Percentiles rank a stretch among this genome's conserved stretches.
phyloP scores from a whole-genome alignment of 2,329 filamentous ascomycete species.

The Fusarium burgessii region DNA sequence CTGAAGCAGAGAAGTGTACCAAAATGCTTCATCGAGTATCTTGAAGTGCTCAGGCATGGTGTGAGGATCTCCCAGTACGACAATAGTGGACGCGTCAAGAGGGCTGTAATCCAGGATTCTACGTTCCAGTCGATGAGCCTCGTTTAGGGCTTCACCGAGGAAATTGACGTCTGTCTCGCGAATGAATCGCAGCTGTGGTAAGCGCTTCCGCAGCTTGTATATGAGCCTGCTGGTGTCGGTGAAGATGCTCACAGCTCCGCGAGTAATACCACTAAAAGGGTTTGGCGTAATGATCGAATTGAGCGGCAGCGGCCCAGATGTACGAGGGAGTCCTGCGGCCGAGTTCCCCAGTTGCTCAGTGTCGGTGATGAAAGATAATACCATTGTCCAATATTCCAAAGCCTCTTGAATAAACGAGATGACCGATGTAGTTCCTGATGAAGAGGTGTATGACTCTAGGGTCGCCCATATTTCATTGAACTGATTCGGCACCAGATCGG shows the following conservation, averaged over 20 bases:
- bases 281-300: not conserved
- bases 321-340: not conserved
- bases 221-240: slow-evolving; percentile 1
- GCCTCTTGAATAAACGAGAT: not conserved
- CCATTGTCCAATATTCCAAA: slow-evolving; percentile 2
- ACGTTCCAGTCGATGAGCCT: not conserved
- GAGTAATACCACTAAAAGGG: slow-evolving; percentile 4
- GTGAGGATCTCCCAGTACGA: not conserved
- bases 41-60: not conserved
- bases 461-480: slow-evolving; percentile 3
- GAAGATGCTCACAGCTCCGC: not conserved
- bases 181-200: not conserved
- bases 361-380: not conserved
- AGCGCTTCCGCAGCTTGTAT: slow-evolving; percentile 2
- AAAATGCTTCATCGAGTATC: not conserved
- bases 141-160: not conserved
- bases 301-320: not conserved
- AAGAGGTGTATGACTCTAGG: not conserved
- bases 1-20: slow-evolving; percentile 1
- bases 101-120: not conserved
- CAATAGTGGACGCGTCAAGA: not conserved
- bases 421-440: not conserved
- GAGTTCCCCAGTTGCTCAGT: not conserved
- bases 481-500: slow-evolving; percentile 4
- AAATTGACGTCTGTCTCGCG: not conserved